These are phyloP conservation scores for Margaritispora aquatica DNA, from an alignment of 495 filamentous ascomycete species.

Conservation along the genomic window DNA sequence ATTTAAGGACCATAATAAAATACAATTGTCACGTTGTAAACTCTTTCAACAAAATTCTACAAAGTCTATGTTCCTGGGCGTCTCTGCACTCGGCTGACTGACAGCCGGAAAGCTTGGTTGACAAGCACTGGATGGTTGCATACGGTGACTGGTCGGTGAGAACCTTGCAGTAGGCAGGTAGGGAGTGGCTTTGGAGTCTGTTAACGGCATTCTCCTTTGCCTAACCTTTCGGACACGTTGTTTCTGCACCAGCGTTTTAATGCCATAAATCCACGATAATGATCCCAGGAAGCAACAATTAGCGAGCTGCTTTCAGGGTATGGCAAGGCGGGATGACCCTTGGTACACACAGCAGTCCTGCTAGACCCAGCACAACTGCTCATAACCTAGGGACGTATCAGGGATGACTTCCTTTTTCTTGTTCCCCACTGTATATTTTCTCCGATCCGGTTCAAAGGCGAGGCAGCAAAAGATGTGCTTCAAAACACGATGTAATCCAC, in stretches of 20 bases:
- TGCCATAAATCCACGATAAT: constrained; percentile 3
- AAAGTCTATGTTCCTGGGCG: no score
- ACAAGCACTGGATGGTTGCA: no score
- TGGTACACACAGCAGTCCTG: no score
- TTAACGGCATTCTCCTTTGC: background rate
- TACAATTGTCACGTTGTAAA: background rate
- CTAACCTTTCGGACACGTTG: no score
- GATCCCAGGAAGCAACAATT: constrained; percentile 7
- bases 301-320: background rate
- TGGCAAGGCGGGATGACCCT: background rate
- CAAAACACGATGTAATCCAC: background rate
- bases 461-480: background rate
- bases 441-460: constrained; percentile 1
- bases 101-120: no score
- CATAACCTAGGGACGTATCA: background rate
- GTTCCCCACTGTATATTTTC: background rate
- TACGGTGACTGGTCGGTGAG: no score
- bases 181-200: background rate
- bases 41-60: background rate
- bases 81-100: no score
- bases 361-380: background rate
- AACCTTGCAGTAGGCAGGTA: no score
- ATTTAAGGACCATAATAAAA: background rate
- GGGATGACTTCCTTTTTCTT: background rate
- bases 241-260: no score